A percentile compares a stretch with the other conserved stretches of the same genome.
Evolutionary conservation across 495 filamentous ascomycete species (phyloP).

Genomic region (Daldinia bambusicola): DNA sequence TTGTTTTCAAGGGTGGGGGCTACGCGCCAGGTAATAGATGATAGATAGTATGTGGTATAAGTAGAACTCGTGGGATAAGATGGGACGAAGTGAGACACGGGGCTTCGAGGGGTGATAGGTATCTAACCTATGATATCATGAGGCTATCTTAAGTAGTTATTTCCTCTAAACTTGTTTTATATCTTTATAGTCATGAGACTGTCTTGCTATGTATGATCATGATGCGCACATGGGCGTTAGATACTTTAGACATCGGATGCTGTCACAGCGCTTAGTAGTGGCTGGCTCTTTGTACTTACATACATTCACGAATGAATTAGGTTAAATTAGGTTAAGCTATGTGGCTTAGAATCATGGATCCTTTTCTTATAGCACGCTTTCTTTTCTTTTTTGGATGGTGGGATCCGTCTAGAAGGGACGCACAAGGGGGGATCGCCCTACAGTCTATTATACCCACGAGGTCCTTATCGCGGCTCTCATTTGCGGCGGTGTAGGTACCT

Average conservation of each 20-base stretch:
- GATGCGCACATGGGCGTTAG: neutral
- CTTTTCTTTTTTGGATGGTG: neutral
- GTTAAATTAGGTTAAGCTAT: neutral
- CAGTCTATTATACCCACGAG: constrained; percentile 23
- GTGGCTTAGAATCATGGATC: neutral
- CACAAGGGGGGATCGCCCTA: constrained; percentile 11
- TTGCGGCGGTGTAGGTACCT: constrained; percentile 5
- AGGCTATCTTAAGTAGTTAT: too few species aligned
- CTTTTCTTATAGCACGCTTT: neutral
- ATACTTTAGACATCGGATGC: neutral
- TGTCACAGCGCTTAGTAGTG: neutral
- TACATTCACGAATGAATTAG: neutral
- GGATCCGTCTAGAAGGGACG: neutral
- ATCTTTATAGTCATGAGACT: too few species aligned
- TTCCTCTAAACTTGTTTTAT: too few species aligned
- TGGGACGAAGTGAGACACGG: too few species aligned
- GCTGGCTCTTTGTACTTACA: neutral
- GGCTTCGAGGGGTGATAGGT: too few species aligned
- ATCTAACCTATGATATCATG: too few species aligned
- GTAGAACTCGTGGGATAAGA: too few species aligned
- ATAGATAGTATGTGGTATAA: too few species aligned
- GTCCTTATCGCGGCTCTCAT: constrained; percentile 13
- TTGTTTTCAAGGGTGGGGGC: too few species aligned
- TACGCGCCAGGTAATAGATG: too few species aligned
- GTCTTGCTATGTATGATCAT: too few species aligned